These are phyloP conservation scores for Backusella australiensis DNA, from an alignment of 192 early-diverging fungal species.

Conservation along the genomic window DNA sequence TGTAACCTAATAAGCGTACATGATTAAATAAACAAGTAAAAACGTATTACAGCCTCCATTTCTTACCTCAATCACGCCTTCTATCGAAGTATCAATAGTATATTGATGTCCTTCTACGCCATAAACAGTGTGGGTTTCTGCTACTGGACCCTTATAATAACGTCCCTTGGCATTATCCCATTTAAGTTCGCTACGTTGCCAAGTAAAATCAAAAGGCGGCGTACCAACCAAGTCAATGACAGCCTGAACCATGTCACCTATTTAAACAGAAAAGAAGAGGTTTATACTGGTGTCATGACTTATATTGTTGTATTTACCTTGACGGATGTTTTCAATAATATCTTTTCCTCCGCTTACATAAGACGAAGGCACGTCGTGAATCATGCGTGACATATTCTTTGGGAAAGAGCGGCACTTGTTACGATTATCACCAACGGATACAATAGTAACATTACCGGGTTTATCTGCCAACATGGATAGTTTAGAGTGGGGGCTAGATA, in stretches of 20 bases:
- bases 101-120: conserved; percentile 34
- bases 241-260: conserved; percentile 42
- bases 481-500: conserved; percentile 19
- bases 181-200: conserved; percentile 39
- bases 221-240: conserved; percentile 43
- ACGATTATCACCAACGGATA: conserved; percentile 41
- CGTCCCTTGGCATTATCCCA: conserved; percentile 28
- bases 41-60: not conserved
- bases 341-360: conserved; percentile 41
- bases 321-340: conserved; percentile 40
- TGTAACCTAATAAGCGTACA: conserved; percentile 12
- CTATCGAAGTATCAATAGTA: conserved; percentile 37
- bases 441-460: conserved; percentile 46
- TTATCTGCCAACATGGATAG: conserved; percentile 41
- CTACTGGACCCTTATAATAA: conserved; percentile 32
- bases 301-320: conserved; percentile 25
- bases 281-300: not conserved
- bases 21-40: not conserved
- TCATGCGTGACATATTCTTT: conserved; percentile 32
- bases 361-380: conserved; percentile 41
- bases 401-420: conserved; percentile 42
- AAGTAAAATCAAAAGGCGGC: conserved; percentile 47
- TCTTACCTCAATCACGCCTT: conserved; percentile 40
- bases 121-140: conserved; percentile 39
- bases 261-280: not conserved